Conservation (phyloP, 2,329 filamentous ascomycete genomes). For the Diaporthe citrichinensis region DNA sequence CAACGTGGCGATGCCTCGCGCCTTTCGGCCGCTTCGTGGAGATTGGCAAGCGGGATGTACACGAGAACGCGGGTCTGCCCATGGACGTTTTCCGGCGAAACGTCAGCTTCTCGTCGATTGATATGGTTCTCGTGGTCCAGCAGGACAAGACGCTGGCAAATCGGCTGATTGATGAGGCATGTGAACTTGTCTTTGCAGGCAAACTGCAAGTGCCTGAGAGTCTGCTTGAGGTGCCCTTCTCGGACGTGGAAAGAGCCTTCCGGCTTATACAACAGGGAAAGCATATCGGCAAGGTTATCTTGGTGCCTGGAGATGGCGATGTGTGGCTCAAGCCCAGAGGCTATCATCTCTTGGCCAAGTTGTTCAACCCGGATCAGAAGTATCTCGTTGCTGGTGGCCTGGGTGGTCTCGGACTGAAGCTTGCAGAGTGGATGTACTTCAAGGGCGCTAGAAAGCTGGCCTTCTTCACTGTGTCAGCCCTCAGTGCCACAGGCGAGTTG, state of each 20-base stretch:
- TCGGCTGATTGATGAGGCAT: constrained; percentile 22
- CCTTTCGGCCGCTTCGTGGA: constrained; percentile 36
- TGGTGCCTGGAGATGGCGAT: constrained; percentile 34
- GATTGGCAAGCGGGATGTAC: constrained; percentile 38
- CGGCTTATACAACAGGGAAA: constrained; percentile 55
- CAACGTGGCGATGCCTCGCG: constrained; percentile 33
- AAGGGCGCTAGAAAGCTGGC: constrained; percentile 8
- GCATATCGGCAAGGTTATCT: constrained; percentile 59
- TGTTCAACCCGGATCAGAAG: constrained; percentile 8
- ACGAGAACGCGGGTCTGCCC: background rate
- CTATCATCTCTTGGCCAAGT: background rate
- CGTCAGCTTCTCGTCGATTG: constrained; percentile 23
- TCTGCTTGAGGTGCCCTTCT: constrained; percentile 10
- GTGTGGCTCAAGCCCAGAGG: background rate
- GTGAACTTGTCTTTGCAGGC: background rate
- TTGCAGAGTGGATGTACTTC: constrained; percentile 33
- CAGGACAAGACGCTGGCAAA: background rate
- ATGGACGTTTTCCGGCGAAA: constrained; percentile 19
- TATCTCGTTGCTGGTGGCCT: constrained; percentile 28
- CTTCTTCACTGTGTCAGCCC: constrained; percentile 28
- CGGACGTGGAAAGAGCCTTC: constrained; percentile 45
- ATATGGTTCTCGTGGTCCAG: constrained; percentile 13
- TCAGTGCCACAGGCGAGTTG: background rate
- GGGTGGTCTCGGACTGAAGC: constrained; percentile 21
- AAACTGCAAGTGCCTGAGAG: background rate